Conservation (phyloP, 2,329 filamentous ascomycete species). For the Colletotrichum tabaci region DNA sequence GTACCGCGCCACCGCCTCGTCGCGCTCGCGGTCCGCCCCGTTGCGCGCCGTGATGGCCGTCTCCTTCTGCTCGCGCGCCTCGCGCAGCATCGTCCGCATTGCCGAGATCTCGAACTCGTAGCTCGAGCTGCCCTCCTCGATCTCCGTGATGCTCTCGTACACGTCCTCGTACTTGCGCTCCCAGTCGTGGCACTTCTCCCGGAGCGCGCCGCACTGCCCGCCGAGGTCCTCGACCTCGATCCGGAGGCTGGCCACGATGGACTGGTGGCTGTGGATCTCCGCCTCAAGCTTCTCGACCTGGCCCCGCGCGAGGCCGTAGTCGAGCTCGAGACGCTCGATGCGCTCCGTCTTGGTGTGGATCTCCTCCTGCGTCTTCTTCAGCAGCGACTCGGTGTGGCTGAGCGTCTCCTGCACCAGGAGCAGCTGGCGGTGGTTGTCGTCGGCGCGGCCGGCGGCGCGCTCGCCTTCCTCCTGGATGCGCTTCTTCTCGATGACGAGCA, state of each 20-base stretch:
- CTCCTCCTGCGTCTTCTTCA: constrained; percentile 29
- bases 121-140: constrained; percentile 34
- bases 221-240: constrained; percentile 28
- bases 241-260: constrained; percentile 2
- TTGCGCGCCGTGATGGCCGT: constrained; percentile 29
- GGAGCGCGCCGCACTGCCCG: constrained; percentile 18
- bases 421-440: constrained; percentile 34
- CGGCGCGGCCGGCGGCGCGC: constrained; percentile 15
- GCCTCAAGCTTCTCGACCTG: constrained; percentile 19
- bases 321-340: constrained; percentile 25
- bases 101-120: constrained; percentile 31
- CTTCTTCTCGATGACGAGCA: constrained; percentile 33
- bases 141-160: constrained; percentile 37
- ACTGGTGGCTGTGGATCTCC: constrained; percentile 24
- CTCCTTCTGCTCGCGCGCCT: constrained; percentile 37
- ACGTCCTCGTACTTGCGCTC: constrained; percentile 32
- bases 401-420: constrained; percentile 24
- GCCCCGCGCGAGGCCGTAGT: not conserved
- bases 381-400: constrained; percentile 18
- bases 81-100: constrained; percentile 35
- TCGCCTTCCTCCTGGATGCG: constrained; percentile 31
- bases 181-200: constrained; percentile 35
- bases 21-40: constrained; percentile 32
- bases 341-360: constrained; percentile 27
- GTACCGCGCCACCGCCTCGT: constrained; percentile 16